Evolutionary conservation across 371 early-diverging fungal genomes (phyloP), one percentile per base, ranked within the genome.

Genomic region (Mortierella sp.): DNA sequence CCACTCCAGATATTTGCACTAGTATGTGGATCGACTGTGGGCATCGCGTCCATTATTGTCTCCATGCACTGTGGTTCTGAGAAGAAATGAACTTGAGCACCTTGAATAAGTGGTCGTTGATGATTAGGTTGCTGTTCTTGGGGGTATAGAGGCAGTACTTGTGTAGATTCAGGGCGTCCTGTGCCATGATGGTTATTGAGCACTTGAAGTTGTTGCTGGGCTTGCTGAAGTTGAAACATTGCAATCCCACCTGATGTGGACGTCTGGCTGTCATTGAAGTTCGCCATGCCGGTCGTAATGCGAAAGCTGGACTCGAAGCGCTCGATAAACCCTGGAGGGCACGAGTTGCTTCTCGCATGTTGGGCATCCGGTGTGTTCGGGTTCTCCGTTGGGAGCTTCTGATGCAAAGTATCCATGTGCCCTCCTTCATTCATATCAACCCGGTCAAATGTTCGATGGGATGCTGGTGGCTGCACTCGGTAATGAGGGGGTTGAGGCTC

Each of bases 331-430:
- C 34, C 63, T 25, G 71, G 45, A 22, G 71, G 71, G 24, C 71
- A 70, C 17, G 71, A 70, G 56, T 70, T 70, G 48, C 71, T 63
- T 47, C 71, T 41, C 5, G 13, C 5, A 2, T 61, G 43, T 9
- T 52, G 60, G 0, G 25, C 28, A 3, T 59, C 60, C 22, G 45
- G 56, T 25, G 16, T 28, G 24, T 1, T 10, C 25, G 21, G 40
- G 14, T 24, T 16, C 44, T 40, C 25, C 51, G 17, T 41, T 3
- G 41, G 17, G 41, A 41, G 16, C 41, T 41, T 41, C 41, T 10
- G 6, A 41, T 17, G 3, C 16, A 16, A 17, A 41, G 41, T 17
- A 41, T 41, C 41, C 41, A 16, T 17, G 16, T 41, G 17, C 41
- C 12, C 41, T 41, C 41, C 41, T 41, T 41, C 41, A 17, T 3